phyloP scores from a whole-genome alignment of 345 rosid species.

The Sonneratia caseolaris region DNA sequence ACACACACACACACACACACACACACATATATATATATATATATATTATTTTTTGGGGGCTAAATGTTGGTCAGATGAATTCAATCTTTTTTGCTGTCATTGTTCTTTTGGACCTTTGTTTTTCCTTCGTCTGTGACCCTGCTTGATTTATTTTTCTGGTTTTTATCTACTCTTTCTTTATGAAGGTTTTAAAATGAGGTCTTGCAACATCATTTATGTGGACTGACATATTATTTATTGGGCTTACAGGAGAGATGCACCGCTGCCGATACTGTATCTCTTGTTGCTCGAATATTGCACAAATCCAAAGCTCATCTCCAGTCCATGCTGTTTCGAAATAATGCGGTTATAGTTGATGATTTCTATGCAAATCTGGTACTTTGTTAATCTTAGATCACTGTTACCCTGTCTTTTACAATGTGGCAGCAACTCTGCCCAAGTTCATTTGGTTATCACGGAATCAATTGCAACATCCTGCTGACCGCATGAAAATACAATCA shows the following conservation, averaged over 20 bases:
- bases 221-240: slow-evolving; percentile 14
- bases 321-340: slow-evolving; percentile 80
- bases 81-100: neutral
- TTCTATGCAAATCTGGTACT: slow-evolving; percentile 70
- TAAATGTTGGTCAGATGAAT: neutral
- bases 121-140: neutral
- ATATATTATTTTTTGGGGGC: neutral
- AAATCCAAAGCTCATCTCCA: slow-evolving; percentile 90
- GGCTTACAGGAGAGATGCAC: slow-evolving; percentile 84
- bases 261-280: slow-evolving; percentile 63
- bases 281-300: slow-evolving; percentile 78
- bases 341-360: slow-evolving; percentile 73
- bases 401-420: neutral
- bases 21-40: no score
- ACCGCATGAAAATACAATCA: neutral
- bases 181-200: neutral
- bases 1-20: no score
- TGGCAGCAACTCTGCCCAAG: neutral
- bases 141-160: neutral
- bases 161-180: neutral
- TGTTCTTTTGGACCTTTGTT: neutral
- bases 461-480: neutral
- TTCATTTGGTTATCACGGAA: neutral
- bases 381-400: neutral
- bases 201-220: neutral